phyloP scores from a whole-genome alignment of 2,329 filamentous ascomycete species.

The Epicoccum sorghinum region DNA sequence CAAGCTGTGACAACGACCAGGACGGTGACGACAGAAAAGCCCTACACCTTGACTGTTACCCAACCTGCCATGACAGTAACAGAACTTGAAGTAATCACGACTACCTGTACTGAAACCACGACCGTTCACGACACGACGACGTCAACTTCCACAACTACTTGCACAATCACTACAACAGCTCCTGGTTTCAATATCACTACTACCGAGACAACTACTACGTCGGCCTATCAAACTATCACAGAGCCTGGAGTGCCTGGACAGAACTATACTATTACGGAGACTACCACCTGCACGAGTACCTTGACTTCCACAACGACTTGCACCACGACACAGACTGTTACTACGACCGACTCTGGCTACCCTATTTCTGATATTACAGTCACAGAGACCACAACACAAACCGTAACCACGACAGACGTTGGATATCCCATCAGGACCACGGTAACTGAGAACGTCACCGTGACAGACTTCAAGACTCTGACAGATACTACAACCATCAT shows the following conservation, averaged over 20 bases:
- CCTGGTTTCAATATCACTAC: conserved; percentile 10
- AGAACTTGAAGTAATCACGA: conserved; percentile 1
- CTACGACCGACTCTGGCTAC: not conserved
- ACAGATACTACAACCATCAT: conserved; percentile 26
- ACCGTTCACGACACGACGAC: conserved; percentile 8
- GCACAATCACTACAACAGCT: conserved; percentile 8
- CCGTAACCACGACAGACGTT: conserved; percentile 18
- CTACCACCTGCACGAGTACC: conserved; percentile 15
- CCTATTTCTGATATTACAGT: not conserved
- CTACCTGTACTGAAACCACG: conserved; percentile 11
- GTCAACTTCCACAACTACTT: conserved; percentile 10
- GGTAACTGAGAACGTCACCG: conserved; percentile 9
- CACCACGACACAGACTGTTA: not conserved
- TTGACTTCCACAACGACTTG: conserved; percentile 1
- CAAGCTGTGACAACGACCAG: conserved; percentile 1
- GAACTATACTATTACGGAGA: conserved; percentile 5
- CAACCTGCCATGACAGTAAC: not conserved
- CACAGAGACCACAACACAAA: conserved; percentile 15
- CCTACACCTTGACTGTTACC: not conserved
- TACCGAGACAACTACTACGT: conserved; percentile 2
- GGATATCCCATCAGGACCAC: conserved; percentile 8
- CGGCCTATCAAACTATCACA: conserved; percentile 5
- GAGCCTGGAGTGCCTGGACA: conserved; percentile 9
- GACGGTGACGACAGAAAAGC: not conserved
- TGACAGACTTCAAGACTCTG: not conserved